Percentiles rank a stretch among this genome's conserved stretches.
Evolutionary conservation across 352 stramenopile species (phyloP).

Genomic region (Globisporangium ultimum): DNA sequence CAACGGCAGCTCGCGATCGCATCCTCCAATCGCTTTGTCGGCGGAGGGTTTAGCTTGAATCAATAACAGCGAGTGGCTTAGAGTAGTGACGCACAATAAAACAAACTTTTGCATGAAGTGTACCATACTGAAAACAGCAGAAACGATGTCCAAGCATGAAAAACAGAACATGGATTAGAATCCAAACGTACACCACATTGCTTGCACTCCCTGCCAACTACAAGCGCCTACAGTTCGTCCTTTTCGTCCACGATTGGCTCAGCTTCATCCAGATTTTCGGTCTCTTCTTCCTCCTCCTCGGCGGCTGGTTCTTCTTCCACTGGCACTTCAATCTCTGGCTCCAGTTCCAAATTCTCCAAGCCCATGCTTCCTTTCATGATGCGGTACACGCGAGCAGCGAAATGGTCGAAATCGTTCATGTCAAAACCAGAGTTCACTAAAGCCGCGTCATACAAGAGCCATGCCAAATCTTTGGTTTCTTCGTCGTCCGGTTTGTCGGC

Average conservation of each 20-base stretch:
- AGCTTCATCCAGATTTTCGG: conserved; percentile 28
- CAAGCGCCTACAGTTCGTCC: conserved; percentile 57
- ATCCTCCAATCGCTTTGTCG: conserved; percentile 88
- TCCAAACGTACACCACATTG: background rate
- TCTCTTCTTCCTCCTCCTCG: conserved; percentile 42
- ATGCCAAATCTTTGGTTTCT: conserved; percentile 92
- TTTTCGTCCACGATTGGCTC: conserved; percentile 33
- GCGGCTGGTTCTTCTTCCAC: conserved; percentile 46
- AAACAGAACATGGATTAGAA: too few species aligned
- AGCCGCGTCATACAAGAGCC: conserved; percentile 97
- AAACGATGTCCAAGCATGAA: background rate
- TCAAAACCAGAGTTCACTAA: conserved; percentile 97
- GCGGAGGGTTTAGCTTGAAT: conserved; percentile 93
- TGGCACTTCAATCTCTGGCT: conserved; percentile 95
- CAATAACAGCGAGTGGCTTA: conserved; percentile 33
- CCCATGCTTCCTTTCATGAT: conserved; percentile 93
- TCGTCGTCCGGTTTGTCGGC: conserved; percentile 61
- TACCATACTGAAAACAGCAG: background rate
- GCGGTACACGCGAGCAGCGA: conserved; percentile 91
- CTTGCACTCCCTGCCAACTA: background rate
- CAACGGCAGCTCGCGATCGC: conserved; percentile 86
- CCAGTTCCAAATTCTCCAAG: conserved; percentile 89
- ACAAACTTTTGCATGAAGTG: background rate
- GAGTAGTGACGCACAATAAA: background rate
- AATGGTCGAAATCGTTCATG: conserved; percentile 92